Conservation (phyloP, 176 grass and related monocot genomes). For the Pontederia paniculata region DNA sequence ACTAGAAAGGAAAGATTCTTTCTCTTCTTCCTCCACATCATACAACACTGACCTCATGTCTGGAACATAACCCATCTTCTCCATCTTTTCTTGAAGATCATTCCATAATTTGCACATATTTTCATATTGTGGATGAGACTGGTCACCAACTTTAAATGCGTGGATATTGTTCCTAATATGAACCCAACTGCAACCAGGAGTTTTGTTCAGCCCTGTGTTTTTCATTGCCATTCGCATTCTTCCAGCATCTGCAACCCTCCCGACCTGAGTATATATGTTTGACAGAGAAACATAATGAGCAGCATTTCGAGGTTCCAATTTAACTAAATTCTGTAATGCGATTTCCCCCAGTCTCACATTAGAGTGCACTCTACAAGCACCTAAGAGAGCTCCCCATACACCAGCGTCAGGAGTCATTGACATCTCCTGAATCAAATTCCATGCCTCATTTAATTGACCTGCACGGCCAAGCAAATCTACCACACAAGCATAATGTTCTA, state of each 20-base stretch:
- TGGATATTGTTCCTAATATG: slow-evolving; percentile 30
- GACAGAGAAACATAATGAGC: slow-evolving; percentile 69
- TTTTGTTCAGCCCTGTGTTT: slow-evolving; percentile 47
- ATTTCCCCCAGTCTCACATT: slow-evolving; percentile 56
- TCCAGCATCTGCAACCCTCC: slow-evolving; percentile 55
- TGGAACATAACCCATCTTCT: slow-evolving; percentile 43
- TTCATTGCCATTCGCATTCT: slow-evolving; percentile 54
- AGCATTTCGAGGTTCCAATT: slow-evolving; percentile 38
- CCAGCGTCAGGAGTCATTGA: slow-evolving; percentile 45
- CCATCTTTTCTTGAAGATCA: slow-evolving; percentile 40
- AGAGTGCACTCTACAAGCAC: slow-evolving; percentile 64
- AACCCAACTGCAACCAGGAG: slow-evolving; percentile 53
- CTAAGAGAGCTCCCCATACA: slow-evolving; percentile 79
- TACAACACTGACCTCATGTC: slow-evolving; percentile 42
- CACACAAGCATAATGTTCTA: slow-evolving; percentile 82
- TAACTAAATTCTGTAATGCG: slow-evolving; percentile 42
- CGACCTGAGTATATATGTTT: slow-evolving; percentile 65
- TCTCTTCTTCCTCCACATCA: slow-evolving; percentile 47
- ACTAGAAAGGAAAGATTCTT: slow-evolving; percentile 16
- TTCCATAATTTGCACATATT: slow-evolving; percentile 37
- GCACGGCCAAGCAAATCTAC: slow-evolving; percentile 74
- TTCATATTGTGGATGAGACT: slow-evolving; percentile 36
- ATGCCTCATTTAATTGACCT: slow-evolving; percentile 53
- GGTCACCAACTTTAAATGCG: slow-evolving; percentile 50
- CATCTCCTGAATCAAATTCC: slow-evolving; percentile 58